phyloP scores from a whole-genome alignment of 2,329 filamentous ascomycete genomes.

The Dothideomycetidae sp. region DNA sequence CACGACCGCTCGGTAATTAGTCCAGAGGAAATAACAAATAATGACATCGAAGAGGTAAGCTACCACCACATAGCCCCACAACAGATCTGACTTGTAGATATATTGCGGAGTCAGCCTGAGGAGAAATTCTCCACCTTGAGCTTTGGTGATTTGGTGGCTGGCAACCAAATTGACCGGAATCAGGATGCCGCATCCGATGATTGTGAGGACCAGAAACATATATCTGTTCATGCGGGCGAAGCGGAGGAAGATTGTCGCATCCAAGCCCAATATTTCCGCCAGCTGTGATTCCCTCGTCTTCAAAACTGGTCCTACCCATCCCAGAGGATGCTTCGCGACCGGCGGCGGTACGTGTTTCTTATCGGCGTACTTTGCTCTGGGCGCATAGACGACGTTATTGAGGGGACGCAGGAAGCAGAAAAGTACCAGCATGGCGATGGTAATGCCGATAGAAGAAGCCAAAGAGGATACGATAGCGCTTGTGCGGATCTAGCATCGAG shows the following conservation, averaged over 20 bases:
- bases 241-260: slow-evolving; percentile 80
- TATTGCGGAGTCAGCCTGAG: slow-evolving; percentile 44
- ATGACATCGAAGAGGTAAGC: slow-evolving; percentile 58
- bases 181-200: slow-evolving; percentile 63
- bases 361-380: slow-evolving; percentile 84
- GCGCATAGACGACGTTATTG: slow-evolving; percentile 85
- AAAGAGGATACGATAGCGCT: slow-evolving; percentile 49
- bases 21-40: slow-evolving; percentile 72
- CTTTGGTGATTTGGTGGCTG: slow-evolving; percentile 20
- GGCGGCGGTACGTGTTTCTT: slow-evolving; percentile 77
- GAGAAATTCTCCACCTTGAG: slow-evolving; percentile 26
- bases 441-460: slow-evolving; percentile 63
- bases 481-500: too few species aligned
- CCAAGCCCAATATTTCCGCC: slow-evolving; percentile 72
- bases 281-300: slow-evolving; percentile 63
- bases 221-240: slow-evolving; percentile 86
- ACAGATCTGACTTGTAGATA: slow-evolving; percentile 30
- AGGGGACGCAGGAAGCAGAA: slow-evolving; percentile 88
- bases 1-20: slow-evolving; percentile 66
- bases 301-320: slow-evolving; percentile 71
- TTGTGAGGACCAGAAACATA: slow-evolving; percentile 59
- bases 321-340: slow-evolving; percentile 72
- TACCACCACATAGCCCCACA: slow-evolving; percentile 46
- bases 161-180: slow-evolving; percentile 61
- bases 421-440: slow-evolving; percentile 55